Evolutionary conservation across 1,284 basidiomycete genomes (phyloP).

Genomic region (Anthracocystis setariae): DNA sequence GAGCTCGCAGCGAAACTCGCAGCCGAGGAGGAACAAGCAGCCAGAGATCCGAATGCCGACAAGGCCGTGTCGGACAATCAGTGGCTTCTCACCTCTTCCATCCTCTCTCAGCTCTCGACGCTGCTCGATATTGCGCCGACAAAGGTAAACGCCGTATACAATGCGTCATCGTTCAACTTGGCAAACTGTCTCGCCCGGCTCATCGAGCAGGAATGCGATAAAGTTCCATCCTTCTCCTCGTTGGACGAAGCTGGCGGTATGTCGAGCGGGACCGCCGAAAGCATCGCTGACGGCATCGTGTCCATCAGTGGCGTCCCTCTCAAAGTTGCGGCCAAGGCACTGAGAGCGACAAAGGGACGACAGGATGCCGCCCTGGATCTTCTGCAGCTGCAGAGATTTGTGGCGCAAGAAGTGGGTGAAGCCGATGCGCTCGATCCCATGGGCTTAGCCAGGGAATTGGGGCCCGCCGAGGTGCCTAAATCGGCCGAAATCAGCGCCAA

Average conservation of each 20-base stretch:
- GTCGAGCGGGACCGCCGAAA: slow-evolving; percentile 39
- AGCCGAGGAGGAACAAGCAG: slow-evolving; percentile 48
- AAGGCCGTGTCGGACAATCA: slow-evolving; percentile 54
- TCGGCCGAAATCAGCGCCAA: slow-evolving; percentile 23
- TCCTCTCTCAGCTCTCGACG: slow-evolving; percentile 58
- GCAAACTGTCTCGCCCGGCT: slow-evolving; percentile 48
- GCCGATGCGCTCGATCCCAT: slow-evolving; percentile 60
- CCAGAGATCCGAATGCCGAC: slow-evolving; percentile 37
- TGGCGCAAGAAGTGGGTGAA: slow-evolving; percentile 38
- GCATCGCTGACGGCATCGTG: slow-evolving; percentile 41
- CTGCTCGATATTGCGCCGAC: slow-evolving; percentile 50
- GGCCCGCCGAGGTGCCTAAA: slow-evolving; percentile 28
- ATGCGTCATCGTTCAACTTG: slow-evolving; percentile 56
- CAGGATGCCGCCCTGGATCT: slow-evolving; percentile 63
- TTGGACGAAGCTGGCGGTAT: slow-evolving; percentile 40
- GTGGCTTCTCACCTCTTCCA: slow-evolving; percentile 64
- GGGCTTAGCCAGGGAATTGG: slow-evolving; percentile 26
- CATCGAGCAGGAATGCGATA: slow-evolving; percentile 42
- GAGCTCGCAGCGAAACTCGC: slow-evolving; percentile 55
- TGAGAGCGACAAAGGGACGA: slow-evolving; percentile 58
- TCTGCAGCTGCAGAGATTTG: slow-evolving; percentile 52
- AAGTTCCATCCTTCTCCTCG: slow-evolving; percentile 27
- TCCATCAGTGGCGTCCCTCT: slow-evolving; percentile 27
- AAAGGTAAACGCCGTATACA: slow-evolving; percentile 50
- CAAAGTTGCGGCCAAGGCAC: slow-evolving; percentile 28